Conservation (phyloP, 140 eudicot genomes). For the Artemisia princeps region DNA sequence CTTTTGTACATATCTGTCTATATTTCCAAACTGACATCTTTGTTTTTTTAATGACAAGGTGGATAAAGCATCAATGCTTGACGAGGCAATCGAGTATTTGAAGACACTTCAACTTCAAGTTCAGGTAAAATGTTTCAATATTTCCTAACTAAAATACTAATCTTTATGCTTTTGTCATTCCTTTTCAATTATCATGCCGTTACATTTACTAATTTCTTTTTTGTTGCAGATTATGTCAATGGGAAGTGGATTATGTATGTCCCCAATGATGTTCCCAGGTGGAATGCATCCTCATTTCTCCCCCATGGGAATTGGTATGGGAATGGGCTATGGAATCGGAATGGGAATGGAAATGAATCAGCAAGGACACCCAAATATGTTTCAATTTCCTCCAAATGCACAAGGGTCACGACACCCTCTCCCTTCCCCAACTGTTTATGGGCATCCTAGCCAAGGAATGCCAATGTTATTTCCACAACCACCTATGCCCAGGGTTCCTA, state of each 20-base stretch:
- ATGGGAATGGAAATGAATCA: constrained; percentile 51
- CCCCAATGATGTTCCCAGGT: constrained; percentile 70
- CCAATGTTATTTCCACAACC: constrained; percentile 43
- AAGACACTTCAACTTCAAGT: constrained; percentile 97
- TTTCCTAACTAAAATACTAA: neutral
- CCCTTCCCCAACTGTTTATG: constrained; percentile 25
- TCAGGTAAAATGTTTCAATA: constrained; percentile 44
- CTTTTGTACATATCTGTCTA: neutral
- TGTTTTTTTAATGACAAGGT: constrained; percentile 37
- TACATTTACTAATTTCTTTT: neutral
- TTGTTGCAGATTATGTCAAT: constrained; percentile 72
- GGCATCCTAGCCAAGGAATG: constrained; percentile 44
- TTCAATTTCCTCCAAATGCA: constrained; percentile 34
- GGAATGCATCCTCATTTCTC: constrained; percentile 89
- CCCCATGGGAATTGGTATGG: constrained; percentile 71
- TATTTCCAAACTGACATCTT: constrained; percentile 15
- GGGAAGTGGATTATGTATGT: constrained; percentile 90
- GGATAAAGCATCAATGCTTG: constrained; percentile 99
- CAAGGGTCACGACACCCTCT: constrained; percentile 39
- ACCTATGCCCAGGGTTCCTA: constrained; percentile 33
- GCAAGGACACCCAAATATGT: constrained; percentile 41
- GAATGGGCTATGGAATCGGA: constrained; percentile 34
- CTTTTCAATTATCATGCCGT: neutral
- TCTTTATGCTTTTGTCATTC: neutral
- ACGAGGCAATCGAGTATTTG: constrained; percentile 92